These are phyloP conservation scores for Acanthochlamys bracteata DNA, from an alignment of 106 monocot species.

Conservation along the genomic window DNA sequence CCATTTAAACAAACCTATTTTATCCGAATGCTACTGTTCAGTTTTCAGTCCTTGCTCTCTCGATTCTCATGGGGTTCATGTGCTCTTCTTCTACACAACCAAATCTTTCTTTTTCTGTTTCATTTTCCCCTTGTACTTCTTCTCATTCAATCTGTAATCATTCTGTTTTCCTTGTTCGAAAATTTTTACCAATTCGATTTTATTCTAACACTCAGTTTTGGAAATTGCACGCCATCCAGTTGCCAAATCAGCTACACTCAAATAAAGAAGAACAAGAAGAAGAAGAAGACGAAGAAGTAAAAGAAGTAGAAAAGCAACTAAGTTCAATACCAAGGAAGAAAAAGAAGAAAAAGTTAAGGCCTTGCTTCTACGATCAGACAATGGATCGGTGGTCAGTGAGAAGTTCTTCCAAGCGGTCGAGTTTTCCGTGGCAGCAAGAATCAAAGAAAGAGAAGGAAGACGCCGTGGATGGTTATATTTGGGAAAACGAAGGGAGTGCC, in stretches of 20 bases:
- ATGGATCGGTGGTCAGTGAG: conserved; percentile 49
- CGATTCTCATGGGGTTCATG: background rate
- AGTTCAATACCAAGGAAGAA: conserved; percentile 16
- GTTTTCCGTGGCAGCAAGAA: conserved; percentile 54
- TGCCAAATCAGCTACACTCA: background rate
- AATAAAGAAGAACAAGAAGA: too few relatives aligned
- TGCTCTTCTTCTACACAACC: background rate
- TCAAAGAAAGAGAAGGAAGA: too few relatives aligned
- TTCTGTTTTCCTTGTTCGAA: background rate
- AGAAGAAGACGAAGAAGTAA: background rate
- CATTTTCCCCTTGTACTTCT: background rate
- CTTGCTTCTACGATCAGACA: conserved; percentile 55
- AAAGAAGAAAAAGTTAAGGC: conserved; percentile 39
- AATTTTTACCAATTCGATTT: background rate
- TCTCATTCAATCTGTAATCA: background rate
- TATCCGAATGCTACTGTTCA: too few relatives aligned
- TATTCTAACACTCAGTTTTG: background rate
- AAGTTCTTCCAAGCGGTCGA: conserved; percentile 41
- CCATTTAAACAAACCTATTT: too few relatives aligned
- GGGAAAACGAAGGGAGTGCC: too few relatives aligned
- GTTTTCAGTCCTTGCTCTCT: too few relatives aligned
- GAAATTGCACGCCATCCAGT: background rate
- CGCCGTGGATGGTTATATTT: too few relatives aligned
- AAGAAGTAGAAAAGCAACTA: background rate
- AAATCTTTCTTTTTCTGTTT: background rate